A percentile compares a stretch with the other conserved stretches of the same genome.
Conservation (phyloP, 441 rosid genomes). For the Aleurites moluccanus region DNA sequence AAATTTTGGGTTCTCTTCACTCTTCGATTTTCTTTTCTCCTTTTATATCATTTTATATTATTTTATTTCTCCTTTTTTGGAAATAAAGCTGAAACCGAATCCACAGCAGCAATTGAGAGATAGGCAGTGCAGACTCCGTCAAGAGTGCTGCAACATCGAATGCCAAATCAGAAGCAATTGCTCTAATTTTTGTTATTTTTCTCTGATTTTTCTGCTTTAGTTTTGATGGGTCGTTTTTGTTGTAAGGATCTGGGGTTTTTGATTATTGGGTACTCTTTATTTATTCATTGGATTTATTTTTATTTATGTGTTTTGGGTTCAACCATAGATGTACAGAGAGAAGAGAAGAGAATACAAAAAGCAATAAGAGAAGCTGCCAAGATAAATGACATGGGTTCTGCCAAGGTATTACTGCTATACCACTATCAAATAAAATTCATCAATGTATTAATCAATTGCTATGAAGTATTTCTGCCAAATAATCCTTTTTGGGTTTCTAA, state of each 20-base stretch:
- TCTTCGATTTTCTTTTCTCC: too few relatives aligned
- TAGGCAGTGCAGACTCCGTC: constrained; percentile 88
- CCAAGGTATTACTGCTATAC: constrained; percentile 53
- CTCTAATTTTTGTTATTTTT: neutral
- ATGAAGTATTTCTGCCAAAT: neutral
- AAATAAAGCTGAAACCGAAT: constrained; percentile 72
- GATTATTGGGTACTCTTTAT: constrained; percentile 6
- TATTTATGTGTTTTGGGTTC: neutral
- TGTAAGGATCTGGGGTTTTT: constrained; percentile 18
- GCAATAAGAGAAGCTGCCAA: constrained; percentile 89
- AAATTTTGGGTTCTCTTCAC: too few relatives aligned
- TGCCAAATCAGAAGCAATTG: constrained; percentile 78
- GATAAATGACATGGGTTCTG: constrained; percentile 83
- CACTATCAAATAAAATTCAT: neutral
- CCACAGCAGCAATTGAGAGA: constrained; percentile 79
- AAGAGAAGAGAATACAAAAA: constrained; percentile 81
- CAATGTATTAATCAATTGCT: neutral
- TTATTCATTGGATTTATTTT: constrained; percentile 14
- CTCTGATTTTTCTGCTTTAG: neutral
- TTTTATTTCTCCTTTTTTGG: too few relatives aligned
- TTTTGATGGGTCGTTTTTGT: constrained; percentile 6
- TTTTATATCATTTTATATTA: too few relatives aligned
- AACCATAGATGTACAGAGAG: constrained; percentile 75
- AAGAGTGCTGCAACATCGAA: constrained; percentile 81
- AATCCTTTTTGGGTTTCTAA: neutral